These are phyloP conservation scores for Arthrobotrys musiformis DNA, from an alignment of 2,329 filamentous ascomycete species.

Conservation along the genomic window DNA sequence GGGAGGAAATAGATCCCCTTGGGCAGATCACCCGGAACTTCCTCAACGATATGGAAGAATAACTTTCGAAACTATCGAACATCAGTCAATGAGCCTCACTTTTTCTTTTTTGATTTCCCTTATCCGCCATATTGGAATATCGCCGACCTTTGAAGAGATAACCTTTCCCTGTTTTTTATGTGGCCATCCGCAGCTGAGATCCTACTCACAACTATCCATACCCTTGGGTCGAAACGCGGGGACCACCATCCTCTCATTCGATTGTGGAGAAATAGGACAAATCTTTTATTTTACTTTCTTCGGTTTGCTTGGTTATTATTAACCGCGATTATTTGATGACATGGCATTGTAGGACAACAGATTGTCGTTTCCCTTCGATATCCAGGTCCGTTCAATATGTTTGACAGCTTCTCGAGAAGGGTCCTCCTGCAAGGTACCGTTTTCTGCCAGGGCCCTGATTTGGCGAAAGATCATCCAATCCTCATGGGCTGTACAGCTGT, in stretches of 20 bases:
- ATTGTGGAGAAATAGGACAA: slow-evolving; percentile 3
- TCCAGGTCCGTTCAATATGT: not conserved
- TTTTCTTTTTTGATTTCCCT: too few relatives aligned
- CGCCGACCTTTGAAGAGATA: slow-evolving; percentile 28
- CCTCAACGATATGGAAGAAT: not conserved
- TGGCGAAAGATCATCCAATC: slow-evolving; percentile 39
- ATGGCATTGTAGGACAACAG: slow-evolving; percentile 35
- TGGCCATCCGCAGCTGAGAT: slow-evolving; percentile 44
- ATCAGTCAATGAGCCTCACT: slow-evolving; percentile 33
- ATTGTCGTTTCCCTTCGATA: slow-evolving; percentile 17
- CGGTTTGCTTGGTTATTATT: too few relatives aligned
- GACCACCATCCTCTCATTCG: not conserved
- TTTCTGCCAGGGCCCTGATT: slow-evolving; percentile 11
- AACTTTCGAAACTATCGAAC: not conserved
- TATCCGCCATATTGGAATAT: slow-evolving; percentile 10
- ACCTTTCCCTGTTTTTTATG: not conserved
- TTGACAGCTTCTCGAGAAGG: slow-evolving; percentile 19
- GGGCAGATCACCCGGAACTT: slow-evolving; percentile 26
- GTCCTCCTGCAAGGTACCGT: slow-evolving; percentile 40
- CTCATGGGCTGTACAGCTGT: not conserved
- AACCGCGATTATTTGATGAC: slow-evolving; percentile 7
- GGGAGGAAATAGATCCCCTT: slow-evolving; percentile 2
- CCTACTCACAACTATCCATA: slow-evolving; percentile 12
- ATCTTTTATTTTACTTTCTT: not conserved
- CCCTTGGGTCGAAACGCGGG: slow-evolving; percentile 13